These are phyloP conservation scores for Chrysanthemum seticuspe DNA, from an alignment of 129 eudicot genomes.

Conservation along the genomic window DNA sequence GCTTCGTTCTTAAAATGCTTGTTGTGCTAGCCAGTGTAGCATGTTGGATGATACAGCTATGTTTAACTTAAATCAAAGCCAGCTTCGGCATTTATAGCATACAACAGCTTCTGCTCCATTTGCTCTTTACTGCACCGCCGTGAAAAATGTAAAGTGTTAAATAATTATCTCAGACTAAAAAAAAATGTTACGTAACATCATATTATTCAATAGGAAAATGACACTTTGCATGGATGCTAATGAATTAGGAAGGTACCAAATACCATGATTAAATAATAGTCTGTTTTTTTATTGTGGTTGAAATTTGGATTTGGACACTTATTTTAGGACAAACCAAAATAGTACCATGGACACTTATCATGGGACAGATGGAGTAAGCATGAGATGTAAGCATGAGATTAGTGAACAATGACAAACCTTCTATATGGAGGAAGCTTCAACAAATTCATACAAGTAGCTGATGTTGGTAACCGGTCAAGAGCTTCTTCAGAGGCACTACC, in stretches of 20 bases:
- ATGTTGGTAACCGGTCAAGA: conserved; percentile 89
- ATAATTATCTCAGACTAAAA: background rate
- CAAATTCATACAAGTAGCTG: conserved; percentile 99
- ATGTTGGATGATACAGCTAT: conserved; percentile 10
- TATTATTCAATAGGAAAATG: too few relatives aligned
- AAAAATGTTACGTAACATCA: background rate
- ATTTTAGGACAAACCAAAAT: too few relatives aligned
- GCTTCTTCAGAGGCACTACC: conserved; percentile 91
- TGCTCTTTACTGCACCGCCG: conserved; percentile 71
- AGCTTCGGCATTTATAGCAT: conserved; percentile 93
- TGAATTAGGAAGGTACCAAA: too few relatives aligned
- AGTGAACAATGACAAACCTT: conserved; percentile 49
- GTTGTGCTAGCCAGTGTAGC: background rate
- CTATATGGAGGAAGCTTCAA: conserved; percentile 93
- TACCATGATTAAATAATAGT: too few relatives aligned
- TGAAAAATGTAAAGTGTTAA: background rate
- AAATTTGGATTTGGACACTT: too few relatives aligned
- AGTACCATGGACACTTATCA: too few relatives aligned
- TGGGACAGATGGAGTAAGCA: too few relatives aligned
- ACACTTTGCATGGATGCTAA: too few relatives aligned
- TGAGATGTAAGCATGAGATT: too few relatives aligned
- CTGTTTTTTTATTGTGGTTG: too few relatives aligned
- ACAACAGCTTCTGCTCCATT: conserved; percentile 87
- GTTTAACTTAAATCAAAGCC: conserved; percentile 89
- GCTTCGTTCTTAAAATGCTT: background rate